Percentiles rank a stretch among this genome's conserved stretches.
phyloP scores from a whole-genome alignment of 352 stramenopile species.

The Phytopythium boreale region DNA sequence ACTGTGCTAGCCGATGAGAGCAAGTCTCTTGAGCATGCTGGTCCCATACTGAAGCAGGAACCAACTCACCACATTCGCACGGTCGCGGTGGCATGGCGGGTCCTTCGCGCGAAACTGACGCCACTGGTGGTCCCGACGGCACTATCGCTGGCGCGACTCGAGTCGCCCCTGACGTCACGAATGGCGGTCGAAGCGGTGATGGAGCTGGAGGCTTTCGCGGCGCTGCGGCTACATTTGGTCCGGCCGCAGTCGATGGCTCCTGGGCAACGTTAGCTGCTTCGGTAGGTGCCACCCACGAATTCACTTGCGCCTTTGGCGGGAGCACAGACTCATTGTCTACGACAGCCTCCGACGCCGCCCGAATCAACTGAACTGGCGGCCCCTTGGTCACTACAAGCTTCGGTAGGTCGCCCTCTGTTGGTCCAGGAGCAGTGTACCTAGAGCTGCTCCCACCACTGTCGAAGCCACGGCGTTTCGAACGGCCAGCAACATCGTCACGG shows the following conservation, averaged over 20 bases:
- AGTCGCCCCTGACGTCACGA: not conserved
- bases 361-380: conserved; percentile 27
- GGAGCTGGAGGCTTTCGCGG: conserved; percentile 9
- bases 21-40: conserved; percentile 31
- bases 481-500: conserved; percentile 6
- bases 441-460: not conserved
- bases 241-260: conserved; percentile 11
- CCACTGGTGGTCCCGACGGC: not conserved
- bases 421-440: not conserved
- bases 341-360: not conserved
- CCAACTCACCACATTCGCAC: conserved; percentile 41
- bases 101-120: not conserved
- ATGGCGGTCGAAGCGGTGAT: not conserved
- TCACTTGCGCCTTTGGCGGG: not conserved
- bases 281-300: not conserved
- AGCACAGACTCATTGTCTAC: not conserved
- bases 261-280: not conserved
- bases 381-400: conserved; percentile 49
- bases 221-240: not conserved
- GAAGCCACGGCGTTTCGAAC: not conserved
- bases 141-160: not conserved
- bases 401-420: conserved; percentile 14
- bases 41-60: conserved; percentile 23
- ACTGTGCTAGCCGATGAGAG: conserved; percentile 42
- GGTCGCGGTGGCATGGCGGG: conserved; percentile 11